Evolutionary conservation across 352 stramenopile species (phyloP), one percentile per base, ranked within the genome.

Genomic region (Pythium rishiriense): DNA sequence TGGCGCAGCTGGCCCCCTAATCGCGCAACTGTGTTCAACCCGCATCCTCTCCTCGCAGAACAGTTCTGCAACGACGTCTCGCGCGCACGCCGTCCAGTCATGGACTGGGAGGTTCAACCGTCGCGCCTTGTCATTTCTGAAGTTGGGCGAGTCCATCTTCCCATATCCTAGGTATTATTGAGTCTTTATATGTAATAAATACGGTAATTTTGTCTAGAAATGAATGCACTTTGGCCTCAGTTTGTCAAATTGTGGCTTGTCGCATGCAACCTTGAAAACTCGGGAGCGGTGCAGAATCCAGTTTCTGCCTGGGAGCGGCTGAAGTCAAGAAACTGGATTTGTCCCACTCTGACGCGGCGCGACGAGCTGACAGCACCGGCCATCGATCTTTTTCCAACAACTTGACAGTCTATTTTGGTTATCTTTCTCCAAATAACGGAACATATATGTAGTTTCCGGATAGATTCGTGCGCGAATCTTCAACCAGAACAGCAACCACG

Each of bases 401-500:
- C 12, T 17, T 8, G 1, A 28, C 4, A 29, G 43, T 51, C 45
- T 33, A 51, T 35, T 35, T 35, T 35, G 31, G 31, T 35, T 35
- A 35, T 35, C 31, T 10, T 35, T 10, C 31, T 35, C 5, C 10
- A 10, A 11, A 35, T 37, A 11, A n/a, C n/a, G n/a, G 52, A 50
- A 4, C 33, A 41, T 51, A 51, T 60, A 31, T 33, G 24, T 14
- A 31, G 11, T 49, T 49, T 10, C 10, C 22, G 2, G 4, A 39
- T 9, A 17, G 25, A 54, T 54, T 54, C 25, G 11, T 54, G 28
- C 19, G 14, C 55, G 55, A 62, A 64, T 57, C 46, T 64, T 64
- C 57, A 64, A 64, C 45, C 17, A 21, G 31, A 61, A 61, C 41
- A 24, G 26, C 41, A 57, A 43, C 21, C 50, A 49, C 10, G 52